Conservation (phyloP, 192 early-diverging fungal genomes). For the Linnemannia zychae region DNA sequence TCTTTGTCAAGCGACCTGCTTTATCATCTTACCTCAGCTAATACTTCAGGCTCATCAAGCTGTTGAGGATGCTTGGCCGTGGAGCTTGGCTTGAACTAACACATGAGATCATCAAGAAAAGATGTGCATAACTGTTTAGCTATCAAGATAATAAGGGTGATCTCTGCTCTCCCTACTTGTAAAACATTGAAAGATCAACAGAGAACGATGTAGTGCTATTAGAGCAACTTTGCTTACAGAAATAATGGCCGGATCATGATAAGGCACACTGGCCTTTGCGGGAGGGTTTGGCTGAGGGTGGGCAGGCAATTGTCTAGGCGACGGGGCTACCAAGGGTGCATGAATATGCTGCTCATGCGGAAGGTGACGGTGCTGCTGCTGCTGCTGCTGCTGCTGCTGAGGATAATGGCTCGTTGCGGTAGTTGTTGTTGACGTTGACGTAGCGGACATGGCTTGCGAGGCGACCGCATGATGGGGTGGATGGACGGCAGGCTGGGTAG, state of each 20-base stretch:
- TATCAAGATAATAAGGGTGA: background rate
- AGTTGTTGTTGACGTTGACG: conserved; percentile 29
- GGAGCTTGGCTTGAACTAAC: conserved; percentile 37
- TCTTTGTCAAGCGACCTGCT: background rate
- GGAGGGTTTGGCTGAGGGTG: conserved; percentile 61
- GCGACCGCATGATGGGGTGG: conserved; percentile 4
- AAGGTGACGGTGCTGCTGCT: background rate
- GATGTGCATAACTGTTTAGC: background rate
- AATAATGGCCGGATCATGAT: conserved; percentile 72
- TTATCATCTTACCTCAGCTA: conserved; percentile 13
- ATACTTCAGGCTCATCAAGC: conserved; percentile 3
- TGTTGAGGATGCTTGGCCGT: conserved; percentile 13
- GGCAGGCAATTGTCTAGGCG: conserved; percentile 35
- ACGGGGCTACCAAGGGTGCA: conserved; percentile 24
- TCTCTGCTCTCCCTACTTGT: background rate
- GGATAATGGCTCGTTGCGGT: background rate
- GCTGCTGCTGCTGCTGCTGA: conserved; percentile 7
- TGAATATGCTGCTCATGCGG: conserved; percentile 33
- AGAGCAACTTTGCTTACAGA: conserved; percentile 59
- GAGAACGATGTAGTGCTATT: background rate
- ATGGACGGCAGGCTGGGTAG: conserved; percentile 39
- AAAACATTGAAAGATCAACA: conserved; percentile 3
- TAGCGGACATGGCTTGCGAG: conserved; percentile 21
- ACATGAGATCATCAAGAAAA: background rate
- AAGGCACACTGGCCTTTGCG: conserved; percentile 33